A percentile compares a stretch with the other conserved stretches of the same genome.
phyloP scores from a whole-genome alignment of 2,329 filamentous ascomycete genomes.

The Trichoderma atroviride region DNA sequence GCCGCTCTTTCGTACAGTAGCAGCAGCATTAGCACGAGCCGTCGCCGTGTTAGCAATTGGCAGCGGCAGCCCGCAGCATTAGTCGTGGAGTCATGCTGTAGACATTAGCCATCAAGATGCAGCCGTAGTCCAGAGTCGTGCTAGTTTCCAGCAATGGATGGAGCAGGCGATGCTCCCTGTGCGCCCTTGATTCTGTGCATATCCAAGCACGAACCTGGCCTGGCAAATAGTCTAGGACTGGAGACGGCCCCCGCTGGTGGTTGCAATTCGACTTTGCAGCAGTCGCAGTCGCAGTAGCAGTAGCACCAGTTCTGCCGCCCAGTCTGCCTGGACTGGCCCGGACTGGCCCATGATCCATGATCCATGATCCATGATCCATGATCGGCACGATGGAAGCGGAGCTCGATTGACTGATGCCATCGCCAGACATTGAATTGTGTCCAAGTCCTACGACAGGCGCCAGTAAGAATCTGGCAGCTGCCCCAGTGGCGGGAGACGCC shows the following conservation, averaged over 20 bases:
- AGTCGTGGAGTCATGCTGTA: background rate
- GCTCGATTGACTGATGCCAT: constrained; percentile 14
- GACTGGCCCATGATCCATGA: background rate
- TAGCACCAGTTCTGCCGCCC: background rate
- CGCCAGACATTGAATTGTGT: background rate
- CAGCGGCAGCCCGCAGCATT: constrained; percentile 1
- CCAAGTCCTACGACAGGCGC: background rate
- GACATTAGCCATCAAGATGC: background rate
- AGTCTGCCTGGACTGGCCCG: background rate
- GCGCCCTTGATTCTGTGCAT: background rate
- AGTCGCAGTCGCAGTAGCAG: too few relatives aligned
- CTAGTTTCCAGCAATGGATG: background rate
- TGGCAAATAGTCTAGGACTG: background rate
- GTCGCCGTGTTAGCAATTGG: background rate
- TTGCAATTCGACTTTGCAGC: background rate
- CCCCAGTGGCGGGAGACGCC: constrained; percentile 1
- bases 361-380: background rate
- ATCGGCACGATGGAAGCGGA: constrained; percentile 7
- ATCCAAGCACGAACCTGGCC: background rate
- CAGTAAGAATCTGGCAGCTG: background rate
- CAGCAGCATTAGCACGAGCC: background rate
- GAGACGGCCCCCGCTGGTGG: background rate
- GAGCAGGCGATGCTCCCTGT: background rate
- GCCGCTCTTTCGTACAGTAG: constrained; percentile 10
- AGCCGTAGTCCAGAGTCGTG: background rate